These are phyloP conservation scores for Annulohypoxylon bovei DNA, from an alignment of 495 filamentous ascomycete species.

Conservation along the genomic window DNA sequence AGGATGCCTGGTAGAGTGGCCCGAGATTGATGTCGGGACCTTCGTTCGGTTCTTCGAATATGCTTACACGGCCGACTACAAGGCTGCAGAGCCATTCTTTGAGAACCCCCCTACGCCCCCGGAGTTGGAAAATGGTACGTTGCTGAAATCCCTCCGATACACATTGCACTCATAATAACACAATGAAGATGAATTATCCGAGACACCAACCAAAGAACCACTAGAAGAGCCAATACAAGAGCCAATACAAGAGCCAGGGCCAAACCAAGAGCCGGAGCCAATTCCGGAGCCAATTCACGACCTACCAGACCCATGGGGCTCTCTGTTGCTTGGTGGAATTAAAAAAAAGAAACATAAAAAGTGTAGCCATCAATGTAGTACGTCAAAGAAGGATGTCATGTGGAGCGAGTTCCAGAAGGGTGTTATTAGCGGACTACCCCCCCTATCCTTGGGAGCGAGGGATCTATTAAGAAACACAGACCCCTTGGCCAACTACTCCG, in stretches of 20 bases:
- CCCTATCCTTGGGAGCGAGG: neutral
- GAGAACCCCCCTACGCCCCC: neutral
- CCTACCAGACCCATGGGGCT: too few relatives aligned
- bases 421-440: neutral
- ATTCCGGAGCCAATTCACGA: too few relatives aligned
- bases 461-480: conserved; percentile 1
- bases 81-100: conserved; percentile 7
- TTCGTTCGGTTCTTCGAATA: conserved; percentile 37
- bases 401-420: conserved; percentile 13
- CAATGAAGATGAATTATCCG: too few relatives aligned
- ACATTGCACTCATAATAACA: too few relatives aligned
- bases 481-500: conserved; percentile 16
- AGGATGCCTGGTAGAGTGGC: conserved; percentile 2
- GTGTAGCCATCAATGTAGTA: neutral
- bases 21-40: conserved; percentile 31
- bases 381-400: neutral
- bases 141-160: neutral
- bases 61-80: conserved; percentile 33
- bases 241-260: neutral
- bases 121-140: neutral
- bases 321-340: neutral
- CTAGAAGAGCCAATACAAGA: neutral
- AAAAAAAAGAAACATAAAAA: neutral
- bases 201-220: too few relatives aligned
- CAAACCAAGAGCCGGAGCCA: neutral